Evolutionary conservation across 2,329 filamentous ascomycete genomes (phyloP).

Genomic region (Aspergillus japonicus): DNA sequence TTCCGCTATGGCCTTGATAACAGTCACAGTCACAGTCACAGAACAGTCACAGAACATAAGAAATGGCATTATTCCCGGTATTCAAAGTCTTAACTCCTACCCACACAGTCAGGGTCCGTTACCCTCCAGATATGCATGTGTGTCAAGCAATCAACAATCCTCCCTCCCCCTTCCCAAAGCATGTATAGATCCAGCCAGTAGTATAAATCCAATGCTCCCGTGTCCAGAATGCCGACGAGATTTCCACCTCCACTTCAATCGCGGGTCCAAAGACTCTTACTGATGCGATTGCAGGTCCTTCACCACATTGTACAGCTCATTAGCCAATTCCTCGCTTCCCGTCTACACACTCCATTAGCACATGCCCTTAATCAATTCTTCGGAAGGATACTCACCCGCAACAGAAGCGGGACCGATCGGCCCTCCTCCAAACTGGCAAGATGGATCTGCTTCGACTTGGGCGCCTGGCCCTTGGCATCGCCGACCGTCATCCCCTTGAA

Average conservation of each 20-base stretch:
- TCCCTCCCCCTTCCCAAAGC: neutral
- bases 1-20: neutral
- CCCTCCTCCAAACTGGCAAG: slow-evolving; percentile 60
- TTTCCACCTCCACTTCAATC: too few relatives aligned
- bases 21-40: neutral
- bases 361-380: neutral
- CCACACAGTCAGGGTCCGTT: neutral
- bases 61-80: neutral
- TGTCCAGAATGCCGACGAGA: too few relatives aligned
- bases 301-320: slow-evolving; percentile 49
- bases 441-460: slow-evolving; percentile 67
- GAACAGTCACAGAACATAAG: neutral
- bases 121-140: neutral
- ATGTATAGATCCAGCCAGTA: neutral
- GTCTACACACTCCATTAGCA: slow-evolving; percentile 26
- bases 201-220: neutral
- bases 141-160: neutral
- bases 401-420: slow-evolving; percentile 52
- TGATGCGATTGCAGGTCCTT: slow-evolving; percentile 33
- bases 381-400: slow-evolving; percentile 51
- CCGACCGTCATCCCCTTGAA: slow-evolving; percentile 77
- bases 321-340: slow-evolving; percentile 46
- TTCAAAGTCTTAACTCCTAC: neutral
- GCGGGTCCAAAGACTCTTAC: slow-evolving; percentile 2
- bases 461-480: slow-evolving; percentile 60